These are phyloP conservation scores for Cutaneotrichosporon sp. DNA, from an alignment of 1,284 basidiomycete genomes.

Conservation along the genomic window DNA sequence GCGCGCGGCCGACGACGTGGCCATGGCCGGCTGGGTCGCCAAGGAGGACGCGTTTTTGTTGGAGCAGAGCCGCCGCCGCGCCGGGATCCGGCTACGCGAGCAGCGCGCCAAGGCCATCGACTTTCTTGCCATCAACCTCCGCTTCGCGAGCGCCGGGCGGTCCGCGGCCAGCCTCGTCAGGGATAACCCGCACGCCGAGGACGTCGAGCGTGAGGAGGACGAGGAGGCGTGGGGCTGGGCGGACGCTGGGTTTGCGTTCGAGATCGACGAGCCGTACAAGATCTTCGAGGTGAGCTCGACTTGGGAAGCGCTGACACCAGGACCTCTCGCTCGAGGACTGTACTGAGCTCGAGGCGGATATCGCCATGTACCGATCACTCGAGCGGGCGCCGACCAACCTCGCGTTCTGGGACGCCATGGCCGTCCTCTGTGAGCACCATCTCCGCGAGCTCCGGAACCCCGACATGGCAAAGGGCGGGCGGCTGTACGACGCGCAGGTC, in stretches of 20 bases:
- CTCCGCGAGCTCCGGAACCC: slow-evolving; percentile 70
- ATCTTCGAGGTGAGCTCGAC: slow-evolving; percentile 78
- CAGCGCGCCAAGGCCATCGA: slow-evolving; percentile 95
- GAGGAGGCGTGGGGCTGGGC: slow-evolving; percentile 69
- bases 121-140: slow-evolving; percentile 88
- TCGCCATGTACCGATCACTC: slow-evolving; percentile 84
- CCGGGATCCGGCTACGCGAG: slow-evolving; percentile 91
- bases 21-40: slow-evolving; percentile 97
- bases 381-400: slow-evolving; percentile 83
- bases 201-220: slow-evolving; percentile 58
- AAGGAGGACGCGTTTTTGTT: slow-evolving; percentile 98
- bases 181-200: slow-evolving; percentile 34
- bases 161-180: slow-evolving; percentile 45
- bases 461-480: slow-evolving; percentile 47
- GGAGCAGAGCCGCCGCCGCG: slow-evolving; percentile 86
- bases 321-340: slow-evolving; percentile 85
- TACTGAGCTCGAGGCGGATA: slow-evolving; percentile 90
- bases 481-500: slow-evolving; percentile 42
- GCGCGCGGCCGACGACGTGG: slow-evolving; percentile 84
- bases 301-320: slow-evolving; percentile 53
- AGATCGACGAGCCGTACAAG: slow-evolving; percentile 95
- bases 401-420: slow-evolving; percentile 99
- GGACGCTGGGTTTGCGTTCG: slow-evolving; percentile 90
- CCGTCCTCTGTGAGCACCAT: slow-evolving; percentile 91
- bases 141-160: slow-evolving; percentile 66